Evolutionary conservation across 164 flowering plant species (phyloP), one percentile per base, ranked within the genome.

Genomic region (Piper longum): DNA sequence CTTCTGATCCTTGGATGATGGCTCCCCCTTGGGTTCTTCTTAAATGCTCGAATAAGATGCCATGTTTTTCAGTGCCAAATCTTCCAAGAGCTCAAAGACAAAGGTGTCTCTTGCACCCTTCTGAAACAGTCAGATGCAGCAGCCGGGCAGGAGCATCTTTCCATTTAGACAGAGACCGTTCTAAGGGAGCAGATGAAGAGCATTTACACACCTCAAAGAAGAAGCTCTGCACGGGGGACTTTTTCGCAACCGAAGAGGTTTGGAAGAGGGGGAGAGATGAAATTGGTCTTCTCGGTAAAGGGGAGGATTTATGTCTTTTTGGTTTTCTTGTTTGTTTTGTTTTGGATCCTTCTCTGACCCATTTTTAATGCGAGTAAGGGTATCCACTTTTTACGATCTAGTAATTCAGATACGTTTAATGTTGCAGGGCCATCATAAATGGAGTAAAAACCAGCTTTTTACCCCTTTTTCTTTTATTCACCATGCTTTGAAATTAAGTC

Each of bases 31-130:
- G 62, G 62, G 71, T 72, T 59, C 55, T 67, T 65, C 71, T 72
- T 70, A 56, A 73, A 74, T 72, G 63, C 70, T 9, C 57, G 41
- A 73, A 59, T 54, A 56, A 69, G 62, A 60, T 63, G 59, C 69
- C 86, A 85, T 85, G 82, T 73, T 85, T 85, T 85, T 85, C 89
- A 85, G 87, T 85, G 86, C 89, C 85, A 77, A 57, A 51, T 65
- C 80, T 71, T 76, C 78, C 61, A 73, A 62, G 65, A 51, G 76
- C 57, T 75, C 69, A 72, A 69, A 65, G 67, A 64, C 66, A 64
- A 14, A 40, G 60, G 59, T 52, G 62, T 44, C 60, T 56, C 60
- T 56, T 40, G 8, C 48, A 17, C 59, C 41, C 59, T 36, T 26
- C 36, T 26, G 36, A 51, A 64, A 54, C n/a, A 58, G 42, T 58